phyloP scores from a whole-genome alignment of 345 rosid species.

The Cochlearia excelsa region DNA sequence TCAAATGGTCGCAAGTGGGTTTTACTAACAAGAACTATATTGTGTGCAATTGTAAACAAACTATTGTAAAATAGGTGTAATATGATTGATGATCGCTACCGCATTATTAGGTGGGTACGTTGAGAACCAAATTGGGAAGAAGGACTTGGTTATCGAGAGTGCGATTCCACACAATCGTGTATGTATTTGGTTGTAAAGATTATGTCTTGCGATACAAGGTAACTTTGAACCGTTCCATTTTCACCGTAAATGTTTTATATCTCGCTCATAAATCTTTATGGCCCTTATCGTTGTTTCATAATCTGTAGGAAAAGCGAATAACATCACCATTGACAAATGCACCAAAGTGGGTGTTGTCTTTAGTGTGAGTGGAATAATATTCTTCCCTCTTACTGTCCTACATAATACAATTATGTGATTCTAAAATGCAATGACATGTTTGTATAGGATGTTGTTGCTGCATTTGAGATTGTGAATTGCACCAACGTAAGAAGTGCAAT shows the following conservation, averaged over 20 bases:
- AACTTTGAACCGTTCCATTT: conserved; percentile 19
- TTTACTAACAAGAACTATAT: conserved; percentile 1
- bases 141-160: conserved; percentile 78
- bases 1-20: conserved; percentile 97
- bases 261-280: conserved; percentile 16
- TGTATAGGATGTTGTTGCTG: conserved; percentile 95
- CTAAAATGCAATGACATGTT: conserved; percentile 12
- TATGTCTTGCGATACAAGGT: conserved; percentile 94
- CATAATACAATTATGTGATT: conserved; percentile 4
- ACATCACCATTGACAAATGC: conserved; percentile 94
- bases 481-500: conserved; percentile 90
- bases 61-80: conserved; percentile 16
- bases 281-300: conserved; percentile 17
- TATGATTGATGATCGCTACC: conserved; percentile 21
- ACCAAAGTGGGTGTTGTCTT: conserved; percentile 89
- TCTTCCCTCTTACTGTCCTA: conserved; percentile 1
- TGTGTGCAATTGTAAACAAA: conserved; percentile 12
- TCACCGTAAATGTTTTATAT: conserved; percentile 16
- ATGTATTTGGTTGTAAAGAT: conserved; percentile 93
- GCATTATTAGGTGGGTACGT: conserved; percentile 72
- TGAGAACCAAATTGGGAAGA: conserved; percentile 90
- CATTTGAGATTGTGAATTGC: conserved; percentile 95
- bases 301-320: conserved; percentile 90
- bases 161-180: conserved; percentile 94
- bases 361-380: conserved; percentile 48